Evolutionary conservation across 2,329 filamentous ascomycete genomes (phyloP).

Genomic region (Phaeosphaeriaceae sp.): DNA sequence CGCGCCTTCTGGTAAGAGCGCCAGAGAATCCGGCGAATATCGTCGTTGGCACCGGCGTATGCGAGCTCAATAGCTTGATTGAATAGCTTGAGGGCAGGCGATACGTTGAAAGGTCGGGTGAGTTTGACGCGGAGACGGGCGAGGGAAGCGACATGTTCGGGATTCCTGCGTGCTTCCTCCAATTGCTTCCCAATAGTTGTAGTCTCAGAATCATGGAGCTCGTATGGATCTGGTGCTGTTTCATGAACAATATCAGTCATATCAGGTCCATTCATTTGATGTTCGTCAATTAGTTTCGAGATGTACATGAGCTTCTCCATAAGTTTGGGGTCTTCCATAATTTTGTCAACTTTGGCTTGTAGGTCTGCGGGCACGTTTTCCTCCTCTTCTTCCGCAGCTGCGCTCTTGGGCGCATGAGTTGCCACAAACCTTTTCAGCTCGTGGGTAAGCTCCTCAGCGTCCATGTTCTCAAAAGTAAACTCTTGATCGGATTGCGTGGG

Average conservation of each 20-base stretch:
- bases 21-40: slow-evolving; percentile 45
- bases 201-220: slow-evolving; percentile 28
- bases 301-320: slow-evolving; percentile 43
- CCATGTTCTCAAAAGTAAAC: slow-evolving; percentile 23
- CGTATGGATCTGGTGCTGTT: slow-evolving; percentile 38
- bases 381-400: slow-evolving; percentile 13
- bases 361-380: slow-evolving; percentile 37
- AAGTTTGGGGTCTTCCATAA: slow-evolving; percentile 42
- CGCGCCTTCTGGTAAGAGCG: slow-evolving; percentile 43
- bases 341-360: slow-evolving; percentile 41
- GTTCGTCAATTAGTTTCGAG: slow-evolving; percentile 30
- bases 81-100: slow-evolving; percentile 40
- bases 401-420: slow-evolving; percentile 8
- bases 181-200: slow-evolving; percentile 35
- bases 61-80: slow-evolving; percentile 45
- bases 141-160: slow-evolving; percentile 39
- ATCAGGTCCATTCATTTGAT: slow-evolving; percentile 13
- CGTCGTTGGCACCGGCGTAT: slow-evolving; percentile 46
- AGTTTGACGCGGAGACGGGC: slow-evolving; percentile 35
- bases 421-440: slow-evolving; percentile 30
- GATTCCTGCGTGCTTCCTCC: slow-evolving; percentile 30
- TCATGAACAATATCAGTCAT: slow-evolving; percentile 26
- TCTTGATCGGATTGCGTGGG: not conserved
- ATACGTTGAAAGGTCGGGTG: slow-evolving; percentile 39
- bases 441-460: slow-evolving; percentile 27